Percentiles rank a stretch among this genome's conserved stretches.
Conservation (phyloP, 2,329 filamentous ascomycete species). For the Aureobasidium subglaciale region DNA sequence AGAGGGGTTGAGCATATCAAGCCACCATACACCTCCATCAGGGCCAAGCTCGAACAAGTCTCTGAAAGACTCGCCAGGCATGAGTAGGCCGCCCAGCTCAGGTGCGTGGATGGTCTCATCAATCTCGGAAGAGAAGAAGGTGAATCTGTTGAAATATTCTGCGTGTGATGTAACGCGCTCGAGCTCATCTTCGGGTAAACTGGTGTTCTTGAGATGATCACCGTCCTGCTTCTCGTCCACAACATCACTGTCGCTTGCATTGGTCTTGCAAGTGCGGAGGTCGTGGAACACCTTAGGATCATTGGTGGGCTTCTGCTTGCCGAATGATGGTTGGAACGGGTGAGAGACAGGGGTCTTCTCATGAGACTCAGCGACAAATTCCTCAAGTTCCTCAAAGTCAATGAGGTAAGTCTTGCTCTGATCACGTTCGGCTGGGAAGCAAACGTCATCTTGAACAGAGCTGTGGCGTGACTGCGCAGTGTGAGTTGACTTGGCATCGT, state of each 20-base stretch:
- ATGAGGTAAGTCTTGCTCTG: constrained; percentile 74
- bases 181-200: constrained; percentile 24
- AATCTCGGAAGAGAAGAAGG: constrained; percentile 92
- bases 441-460: constrained; percentile 76
- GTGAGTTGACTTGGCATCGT: constrained; percentile 50
- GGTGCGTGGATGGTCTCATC: constrained; percentile 89
- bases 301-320: constrained; percentile 23
- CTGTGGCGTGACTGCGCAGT: constrained; percentile 58
- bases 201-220: constrained; percentile 31
- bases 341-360: constrained; percentile 41
- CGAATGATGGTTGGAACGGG: constrained; percentile 27
- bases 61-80: constrained; percentile 82
- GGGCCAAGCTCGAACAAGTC: constrained; percentile 71
- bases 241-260: constrained; percentile 27
- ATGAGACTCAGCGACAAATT: constrained; percentile 64
- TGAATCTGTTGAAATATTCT: constrained; percentile 65
- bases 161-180: constrained; percentile 21
- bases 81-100: constrained; percentile 78
- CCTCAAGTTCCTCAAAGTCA: constrained; percentile 90
- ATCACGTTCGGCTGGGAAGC: constrained; percentile 68
- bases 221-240: constrained; percentile 26
- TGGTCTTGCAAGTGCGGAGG: constrained; percentile 38
- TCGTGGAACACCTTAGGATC: constrained; percentile 51
- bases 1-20: constrained; percentile 85
- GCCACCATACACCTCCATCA: constrained; percentile 91